Base-by-base conservation (phyloP, 257 asterid species). In the Nicotiana obtusifolia region DNA sequence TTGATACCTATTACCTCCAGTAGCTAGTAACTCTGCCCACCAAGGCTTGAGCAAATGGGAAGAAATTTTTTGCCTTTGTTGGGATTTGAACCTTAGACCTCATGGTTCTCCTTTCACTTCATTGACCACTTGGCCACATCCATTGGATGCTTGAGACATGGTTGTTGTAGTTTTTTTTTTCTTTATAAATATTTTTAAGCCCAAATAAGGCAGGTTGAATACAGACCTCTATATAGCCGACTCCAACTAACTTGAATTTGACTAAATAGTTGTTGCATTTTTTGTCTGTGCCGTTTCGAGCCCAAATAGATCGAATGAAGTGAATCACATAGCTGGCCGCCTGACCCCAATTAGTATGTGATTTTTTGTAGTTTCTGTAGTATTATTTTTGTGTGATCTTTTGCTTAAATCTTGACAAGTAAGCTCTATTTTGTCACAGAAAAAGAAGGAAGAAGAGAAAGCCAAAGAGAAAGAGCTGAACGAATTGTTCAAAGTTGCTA, bases 401-500 rank as follows among this genome's bases (percentile, higher is more conserved):
- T 73, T 31, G 60, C n/a, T 61, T 65, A 22, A 61, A 68, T 76
- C 52, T 71, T 54, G 83, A 76, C 82, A 22, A 83, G 84, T 41
- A 33, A 52, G 26, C 44, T 5, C 52, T 24, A 26, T 28, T 73
- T 53, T 76, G n/a, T 62, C 26, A 84, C 97, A 96, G 99, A 96
- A 94, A 89, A 96, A 96, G 94, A 96, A 92, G 84, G 99, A 96
- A 57, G 99, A 96, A 86, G 99, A 93, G 92, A 89, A 85, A 89
- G 97, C 95, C 2, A 91, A 87, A 82, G 98, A 96, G 89, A 93
- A 88, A 91, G 99, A 96, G 93, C 92, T 96, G 65, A 88, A 84
- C 44, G 99, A 96, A 28, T 80, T 96, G 87, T 87, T 96, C 83
- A 93, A 94, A 86, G 89, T 96, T 79, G 98, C 99, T 44, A 89